Conservation (phyloP, 495 filamentous ascomycete genomes). For the Lasiosphaeria miniovina region DNA sequence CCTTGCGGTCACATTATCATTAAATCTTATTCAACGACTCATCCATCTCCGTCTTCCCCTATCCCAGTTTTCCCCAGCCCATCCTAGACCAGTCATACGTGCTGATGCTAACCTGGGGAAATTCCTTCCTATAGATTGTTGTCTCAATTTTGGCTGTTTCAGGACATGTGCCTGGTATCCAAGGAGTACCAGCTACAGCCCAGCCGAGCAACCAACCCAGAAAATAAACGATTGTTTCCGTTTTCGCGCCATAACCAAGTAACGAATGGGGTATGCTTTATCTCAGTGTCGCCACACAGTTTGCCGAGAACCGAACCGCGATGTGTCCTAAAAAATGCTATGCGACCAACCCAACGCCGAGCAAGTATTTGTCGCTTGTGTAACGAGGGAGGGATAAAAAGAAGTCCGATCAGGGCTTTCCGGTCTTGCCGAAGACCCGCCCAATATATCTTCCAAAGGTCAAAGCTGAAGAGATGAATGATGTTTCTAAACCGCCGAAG, state of each 20-base stretch:
- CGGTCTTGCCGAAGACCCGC: neutral
- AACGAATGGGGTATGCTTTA: constrained; percentile 3
- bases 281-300: neutral
- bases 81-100: neutral
- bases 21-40: neutral
- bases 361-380: neutral
- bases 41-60: neutral
- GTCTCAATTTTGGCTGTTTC: no score
- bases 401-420: neutral
- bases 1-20: constrained; percentile 1
- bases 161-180: no score
- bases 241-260: neutral
- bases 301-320: neutral
- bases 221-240: neutral
- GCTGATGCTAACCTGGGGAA: no score
- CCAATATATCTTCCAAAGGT: neutral
- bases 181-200: neutral
- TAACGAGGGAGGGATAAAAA: neutral
- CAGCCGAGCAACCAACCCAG: neutral
- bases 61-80: neutral
- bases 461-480: neutral
- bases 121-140: no score
- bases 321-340: neutral
- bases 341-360: neutral
- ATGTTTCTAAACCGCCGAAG: no score